Conservation (phyloP, 352 stramenopile species). For the Phytophthora parvispora region DNA sequence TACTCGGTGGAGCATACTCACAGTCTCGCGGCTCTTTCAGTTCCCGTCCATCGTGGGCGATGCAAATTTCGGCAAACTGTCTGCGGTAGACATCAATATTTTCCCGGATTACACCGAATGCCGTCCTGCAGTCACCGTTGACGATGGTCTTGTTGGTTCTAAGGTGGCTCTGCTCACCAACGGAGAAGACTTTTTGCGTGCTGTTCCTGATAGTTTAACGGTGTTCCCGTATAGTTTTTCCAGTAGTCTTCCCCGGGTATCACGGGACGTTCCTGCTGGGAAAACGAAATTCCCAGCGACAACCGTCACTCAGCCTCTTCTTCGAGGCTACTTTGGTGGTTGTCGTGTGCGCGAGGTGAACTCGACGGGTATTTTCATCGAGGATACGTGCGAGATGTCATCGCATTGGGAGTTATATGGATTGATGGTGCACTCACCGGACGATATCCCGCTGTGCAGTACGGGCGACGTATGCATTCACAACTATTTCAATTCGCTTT, state of each 20-base stretch:
- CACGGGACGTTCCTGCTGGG: neutral
- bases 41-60: constrained; percentile 8
- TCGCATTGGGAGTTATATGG: neutral
- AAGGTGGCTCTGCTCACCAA: neutral
- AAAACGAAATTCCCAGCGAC: neutral
- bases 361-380: neutral
- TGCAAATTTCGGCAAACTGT: constrained; percentile 7
- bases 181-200: neutral
- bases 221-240: neutral
- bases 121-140: constrained; percentile 1
- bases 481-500: constrained; percentile 1
- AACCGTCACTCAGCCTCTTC: neutral
- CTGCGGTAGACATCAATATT: constrained; percentile 16
- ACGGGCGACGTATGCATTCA: neutral
- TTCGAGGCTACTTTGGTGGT: neutral
- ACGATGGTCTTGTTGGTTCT: neutral
- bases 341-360: neutral
- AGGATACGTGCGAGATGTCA: neutral
- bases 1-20: constrained; percentile 2
- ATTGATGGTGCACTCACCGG: constrained; percentile 1
- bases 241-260: neutral
- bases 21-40: neutral
- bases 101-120: constrained; percentile 30
- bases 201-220: neutral
- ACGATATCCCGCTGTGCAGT: constrained; percentile 1